Evolutionary conservation across 2,329 filamentous ascomycete genomes (phyloP), one percentile per base, ranked within the genome.

Genomic region (Zymoseptoria brevis): DNA sequence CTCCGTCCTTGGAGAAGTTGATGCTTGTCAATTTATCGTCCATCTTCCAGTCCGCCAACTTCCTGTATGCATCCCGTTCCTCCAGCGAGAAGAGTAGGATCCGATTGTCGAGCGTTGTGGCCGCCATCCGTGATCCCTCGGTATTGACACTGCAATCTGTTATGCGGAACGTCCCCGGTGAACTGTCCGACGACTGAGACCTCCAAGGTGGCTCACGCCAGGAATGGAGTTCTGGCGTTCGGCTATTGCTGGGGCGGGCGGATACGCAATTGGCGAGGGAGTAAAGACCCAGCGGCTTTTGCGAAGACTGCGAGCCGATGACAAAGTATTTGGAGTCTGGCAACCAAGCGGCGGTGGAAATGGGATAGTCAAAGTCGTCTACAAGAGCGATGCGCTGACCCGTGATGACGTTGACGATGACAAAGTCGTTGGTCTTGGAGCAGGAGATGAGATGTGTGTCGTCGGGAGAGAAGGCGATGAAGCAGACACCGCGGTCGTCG

Each of bases 381-480:
- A 93, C 80, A 8, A 80, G 83, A 57, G 83, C 80, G 49, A 90
- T 77, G 51, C 85, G 77, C 48, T 77, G 75, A 0, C 89, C 89
- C 48, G 66, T 70, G 11, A 64, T 62, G 9, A 70, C 62, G 55
- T 67, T 64, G 49, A 72, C 65, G 19, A 74, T 67, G 13, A 69
- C 68, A 35, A 74, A 69, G 50, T 73, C 70, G 58, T 71, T 72
- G 60, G 67, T 70, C 53, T 71, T 66, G 9, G 70, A 88, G 72
- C 93, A 97, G 16, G 88, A 93, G 48, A 97, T 85, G 35, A 99
- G 80, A 75, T 89, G 89, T 1, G 82, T 82, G 74, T 96, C 90
- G 73, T 99, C 90, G 4, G 92, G 94, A 71, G 92, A 96, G 90
- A 94, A 99, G 1, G 89, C 81, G 3, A 96, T 76, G 68, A 92